These are phyloP conservation scores for Ephemerocybe angulata DNA, from an alignment of 768 basidiomycete genomes.

Conservation along the genomic window DNA sequence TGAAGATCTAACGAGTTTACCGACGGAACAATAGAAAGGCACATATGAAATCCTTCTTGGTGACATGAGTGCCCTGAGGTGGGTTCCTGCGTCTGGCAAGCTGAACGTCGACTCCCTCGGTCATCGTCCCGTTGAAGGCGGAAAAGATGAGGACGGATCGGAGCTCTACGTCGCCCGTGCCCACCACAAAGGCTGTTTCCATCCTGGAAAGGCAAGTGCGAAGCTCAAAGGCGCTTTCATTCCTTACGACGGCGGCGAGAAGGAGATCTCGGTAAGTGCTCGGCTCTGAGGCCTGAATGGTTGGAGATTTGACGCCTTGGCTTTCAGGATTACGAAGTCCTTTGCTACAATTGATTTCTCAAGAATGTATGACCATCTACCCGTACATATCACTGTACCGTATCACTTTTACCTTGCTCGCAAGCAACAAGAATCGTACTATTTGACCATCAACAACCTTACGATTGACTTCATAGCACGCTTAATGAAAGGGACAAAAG, in stretches of 20 bases:
- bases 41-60: conserved; percentile 72
- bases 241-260: conserved; percentile 49
- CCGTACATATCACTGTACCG: too few relatives aligned
- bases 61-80: conserved; percentile 50
- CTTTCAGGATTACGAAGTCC: conserved; percentile 33
- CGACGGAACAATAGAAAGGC: conserved; percentile 49
- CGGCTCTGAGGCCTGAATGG: neutral
- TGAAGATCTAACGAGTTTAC: neutral
- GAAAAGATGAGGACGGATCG: conserved; percentile 58
- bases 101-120: conserved; percentile 44
- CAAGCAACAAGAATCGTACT: too few relatives aligned
- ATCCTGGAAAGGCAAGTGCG: conserved; percentile 64
- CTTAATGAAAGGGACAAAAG: neutral
- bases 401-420: neutral
- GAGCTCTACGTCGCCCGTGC: conserved; percentile 61
- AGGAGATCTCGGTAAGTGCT: conserved; percentile 44
- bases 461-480: too few relatives aligned
- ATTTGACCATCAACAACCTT: too few relatives aligned
- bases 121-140: conserved; percentile 61
- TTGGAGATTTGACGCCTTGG: neutral
- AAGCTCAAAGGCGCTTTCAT: conserved; percentile 57
- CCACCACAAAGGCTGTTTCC: conserved; percentile 43
- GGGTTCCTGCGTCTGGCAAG: conserved; percentile 49
- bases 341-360: conserved; percentile 26
- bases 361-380: neutral